Evolutionary conservation across 768 basidiomycete genomes (phyloP).

Genomic region (Coprinopsis strossmayeri): DNA sequence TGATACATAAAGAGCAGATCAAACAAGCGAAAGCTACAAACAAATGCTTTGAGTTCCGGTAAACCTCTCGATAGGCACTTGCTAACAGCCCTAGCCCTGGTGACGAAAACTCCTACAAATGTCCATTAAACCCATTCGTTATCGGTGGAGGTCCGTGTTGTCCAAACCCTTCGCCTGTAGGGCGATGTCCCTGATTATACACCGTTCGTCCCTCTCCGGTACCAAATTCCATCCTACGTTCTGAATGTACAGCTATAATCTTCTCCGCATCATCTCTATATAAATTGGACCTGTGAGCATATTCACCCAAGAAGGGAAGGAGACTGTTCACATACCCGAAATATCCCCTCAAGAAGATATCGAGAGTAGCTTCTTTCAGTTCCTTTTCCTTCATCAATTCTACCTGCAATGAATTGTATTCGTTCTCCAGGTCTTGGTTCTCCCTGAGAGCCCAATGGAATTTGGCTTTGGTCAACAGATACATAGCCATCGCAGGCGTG

Average conservation of each 20-base stretch:
- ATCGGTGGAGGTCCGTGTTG: background rate
- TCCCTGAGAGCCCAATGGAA: constrained; percentile 61
- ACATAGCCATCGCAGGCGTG: constrained; percentile 66
- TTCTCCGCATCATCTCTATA: constrained; percentile 4
- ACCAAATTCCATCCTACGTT: background rate
- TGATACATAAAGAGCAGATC: too few relatives aligned
- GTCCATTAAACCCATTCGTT: background rate
- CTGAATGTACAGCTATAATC: background rate
- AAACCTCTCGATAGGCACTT: too few relatives aligned
- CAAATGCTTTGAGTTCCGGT: too few relatives aligned
- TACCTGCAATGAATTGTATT: constrained; percentile 47
- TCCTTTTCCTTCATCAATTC: constrained; percentile 48
- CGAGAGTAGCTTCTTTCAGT: constrained; percentile 57
- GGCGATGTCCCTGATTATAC: background rate
- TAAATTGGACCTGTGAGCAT: background rate
- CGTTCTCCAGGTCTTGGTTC: constrained; percentile 58
- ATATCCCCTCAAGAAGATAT: constrained; percentile 29
- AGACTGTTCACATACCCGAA: constrained; percentile 21
- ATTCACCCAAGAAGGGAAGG: background rate
- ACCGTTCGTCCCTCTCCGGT: background rate
- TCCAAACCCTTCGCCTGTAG: background rate
- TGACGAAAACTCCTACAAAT: too few relatives aligned
- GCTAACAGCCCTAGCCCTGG: too few relatives aligned
- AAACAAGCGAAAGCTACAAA: too few relatives aligned
- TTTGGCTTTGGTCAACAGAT: constrained; percentile 72